Evolutionary conservation across 108 stramenopile species (phyloP), one percentile per base, ranked within the genome.

Genomic region (Chaetoceros muelleri): DNA sequence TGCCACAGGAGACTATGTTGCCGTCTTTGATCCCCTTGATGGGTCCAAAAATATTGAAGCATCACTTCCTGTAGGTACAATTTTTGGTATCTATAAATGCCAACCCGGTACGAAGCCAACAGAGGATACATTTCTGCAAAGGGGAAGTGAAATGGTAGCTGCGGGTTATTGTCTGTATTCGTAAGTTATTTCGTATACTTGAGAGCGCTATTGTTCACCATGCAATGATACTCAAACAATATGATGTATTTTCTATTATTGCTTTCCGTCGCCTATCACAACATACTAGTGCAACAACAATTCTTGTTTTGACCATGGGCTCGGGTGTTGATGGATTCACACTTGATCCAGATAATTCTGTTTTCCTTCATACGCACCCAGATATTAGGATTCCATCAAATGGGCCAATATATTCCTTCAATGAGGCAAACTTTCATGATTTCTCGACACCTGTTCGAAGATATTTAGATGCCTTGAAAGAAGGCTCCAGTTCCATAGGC

Each of bases 101-200:
- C 72, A 72, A 46, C 80, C 85, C 10, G 83, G 79, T 17, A 64
- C 55, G 48, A 50, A 23, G 28, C 44, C 60, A 13, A 51, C 60
- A 28, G 76, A 74, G 19, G 65, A 74, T 8, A 84, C 82, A n/a
- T 94, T 96, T 47, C 74, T 98, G 24, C 95, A 93, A 58, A 62
- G 78, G 3, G 99, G 99, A 21, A 70, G 59, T 19, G 65, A 72
- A 25, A 75, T 99, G 57, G 95, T 95, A 1, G 91, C 89, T 28
- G 85, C 93, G 10, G 96, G 96, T 18, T 99, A 99, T 73, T 98
- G 97, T 65, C 67, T 95, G 23, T 99, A 96, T 70, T 97, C 96
- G 74, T 78, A 64, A 57, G 66, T 75, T 20, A 2, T 8, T 24
- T 52, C 3, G 8, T n/a, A n/a, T n/a, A n/a, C n/a, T n/a, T n/a